phyloP scores from a whole-genome alignment of 345 rosid genomes.

The Eucalyptus victrix region DNA sequence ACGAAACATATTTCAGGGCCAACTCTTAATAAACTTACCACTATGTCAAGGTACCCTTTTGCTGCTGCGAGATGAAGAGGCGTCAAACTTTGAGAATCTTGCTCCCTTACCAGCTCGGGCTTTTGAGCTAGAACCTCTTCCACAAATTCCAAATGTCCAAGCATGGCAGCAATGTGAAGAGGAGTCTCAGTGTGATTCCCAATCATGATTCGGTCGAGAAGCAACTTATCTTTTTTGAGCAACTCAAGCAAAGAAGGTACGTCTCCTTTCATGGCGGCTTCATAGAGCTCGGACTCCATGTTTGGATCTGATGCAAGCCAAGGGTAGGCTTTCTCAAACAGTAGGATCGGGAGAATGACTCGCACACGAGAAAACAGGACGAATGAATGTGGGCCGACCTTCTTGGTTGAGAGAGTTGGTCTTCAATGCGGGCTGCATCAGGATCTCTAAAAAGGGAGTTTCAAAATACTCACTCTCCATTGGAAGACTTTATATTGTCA shows the following conservation, averaged over 20 bases:
- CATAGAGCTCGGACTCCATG: too few relatives aligned
- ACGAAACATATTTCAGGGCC: too few relatives aligned
- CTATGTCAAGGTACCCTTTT: background rate
- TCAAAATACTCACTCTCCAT: background rate
- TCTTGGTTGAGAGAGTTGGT: too few relatives aligned
- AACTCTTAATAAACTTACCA: background rate
- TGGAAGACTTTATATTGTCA: background rate
- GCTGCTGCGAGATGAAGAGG: conserved; percentile 13
- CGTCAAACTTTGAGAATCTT: background rate
- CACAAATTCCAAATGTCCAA: conserved; percentile 1
- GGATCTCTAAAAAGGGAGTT: too few relatives aligned
- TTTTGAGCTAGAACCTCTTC: background rate
- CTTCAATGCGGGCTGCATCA: too few relatives aligned
- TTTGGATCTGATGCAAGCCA: too few relatives aligned
- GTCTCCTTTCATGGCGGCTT: too few relatives aligned
- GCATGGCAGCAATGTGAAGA: conserved; percentile 4
- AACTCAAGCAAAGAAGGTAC: background rate
- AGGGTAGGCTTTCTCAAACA: too few relatives aligned
- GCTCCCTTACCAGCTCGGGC: background rate
- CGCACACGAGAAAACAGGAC: too few relatives aligned
- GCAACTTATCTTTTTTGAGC: background rate
- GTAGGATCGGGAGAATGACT: too few relatives aligned
- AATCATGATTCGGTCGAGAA: background rate
- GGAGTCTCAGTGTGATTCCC: background rate
- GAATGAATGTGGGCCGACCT: too few relatives aligned